Conservation (phyloP, 305 asterid genomes). For the Fraxinus xanthoxyloides region DNA sequence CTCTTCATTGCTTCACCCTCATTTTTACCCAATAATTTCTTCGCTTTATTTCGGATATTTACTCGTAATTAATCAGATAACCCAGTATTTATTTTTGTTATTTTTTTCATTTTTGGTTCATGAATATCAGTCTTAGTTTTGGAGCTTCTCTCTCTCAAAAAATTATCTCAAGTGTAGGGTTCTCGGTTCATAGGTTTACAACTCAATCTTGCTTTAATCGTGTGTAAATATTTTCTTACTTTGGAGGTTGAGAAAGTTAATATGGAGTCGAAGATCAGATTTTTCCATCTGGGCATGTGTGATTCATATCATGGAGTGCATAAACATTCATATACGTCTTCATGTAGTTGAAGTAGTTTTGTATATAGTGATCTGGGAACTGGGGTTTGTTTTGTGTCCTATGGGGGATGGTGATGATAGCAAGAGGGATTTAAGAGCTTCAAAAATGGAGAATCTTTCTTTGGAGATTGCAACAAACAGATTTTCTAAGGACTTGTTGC, state of each 20-base stretch:
- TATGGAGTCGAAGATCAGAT: slow-evolving; percentile 47
- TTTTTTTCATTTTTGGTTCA: neutral
- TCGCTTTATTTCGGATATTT: slow-evolving; percentile 5
- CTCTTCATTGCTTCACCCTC: slow-evolving; percentile 13
- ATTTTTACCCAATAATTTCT: neutral
- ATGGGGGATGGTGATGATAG: slow-evolving; percentile 56
- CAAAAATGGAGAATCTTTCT: slow-evolving; percentile 69
- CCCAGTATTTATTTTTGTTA: slow-evolving; percentile 9
- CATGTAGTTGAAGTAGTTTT: slow-evolving; percentile 7
- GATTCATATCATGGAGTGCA: slow-evolving; percentile 36
- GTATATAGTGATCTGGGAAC: neutral
- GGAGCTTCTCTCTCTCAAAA: neutral
- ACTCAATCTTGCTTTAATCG: slow-evolving; percentile 1
- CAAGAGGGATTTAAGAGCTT: slow-evolving; percentile 31
- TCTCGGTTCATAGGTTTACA: neutral
- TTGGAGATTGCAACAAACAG: slow-evolving; percentile 43
- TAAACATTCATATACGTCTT: slow-evolving; percentile 17
- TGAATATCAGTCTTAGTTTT: neutral
- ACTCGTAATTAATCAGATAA: neutral
- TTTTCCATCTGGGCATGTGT: slow-evolving; percentile 39
- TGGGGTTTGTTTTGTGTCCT: slow-evolving; percentile 5
- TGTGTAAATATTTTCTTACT: slow-evolving; percentile 13
- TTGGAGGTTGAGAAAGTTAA: slow-evolving; percentile 29
- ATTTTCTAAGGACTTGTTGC: slow-evolving; percentile 64
- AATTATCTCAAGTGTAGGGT: neutral